Base-by-base conservation (phyloP, 306 rosid genomes). In the Cucurbita pepo region DNA sequence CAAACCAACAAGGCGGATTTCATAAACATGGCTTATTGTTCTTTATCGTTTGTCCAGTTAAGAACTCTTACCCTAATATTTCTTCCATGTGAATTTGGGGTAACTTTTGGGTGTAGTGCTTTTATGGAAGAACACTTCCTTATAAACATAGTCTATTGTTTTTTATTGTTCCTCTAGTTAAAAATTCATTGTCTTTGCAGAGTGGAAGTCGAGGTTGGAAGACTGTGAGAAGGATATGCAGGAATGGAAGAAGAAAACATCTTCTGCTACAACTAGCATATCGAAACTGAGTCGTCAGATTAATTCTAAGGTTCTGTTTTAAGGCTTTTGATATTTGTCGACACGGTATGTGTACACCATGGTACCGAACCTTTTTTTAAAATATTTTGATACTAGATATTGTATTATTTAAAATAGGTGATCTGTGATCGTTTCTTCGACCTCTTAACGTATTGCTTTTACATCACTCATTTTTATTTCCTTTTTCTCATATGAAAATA, bases 171-270 rank as follows among this genome's bases (percentile, higher is more conserved):
- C 15, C 59, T 40, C 8, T 8, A 34, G 56, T 69, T 69, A 51
- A 50, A 8, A 25, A 45, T 72, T 54, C 48, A 14, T 59, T 34
- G 44, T 47, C 59, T 60, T 60, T 75, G 62, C 76, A 95, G 99
- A 86, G 73, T 95, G 92, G 99, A 95, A 88, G 82, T 88, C 88
- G n/a, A 91, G 82, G 88, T 84, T 90, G 75, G 99, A 95, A 59
- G 96, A 77, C 22, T 88, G 96, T 77, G 99, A 95, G 80, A 89
- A 88, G 85, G 97, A 91, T 41, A 95, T 95, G 82, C 97, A 88
- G 63, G 99, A 95, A 54, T 95, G 99, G 97, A 89, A 86, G 86
- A 95, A 95, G 82, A 82, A 77, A 76, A 85, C 89, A 85, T 95
- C 99, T 74, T 75, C 87, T 41, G 88, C 92, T 74, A 95, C 99